Evolutionary conservation across 1,284 basidiomycete species (phyloP).

Genomic region (Marasmius sp.): DNA sequence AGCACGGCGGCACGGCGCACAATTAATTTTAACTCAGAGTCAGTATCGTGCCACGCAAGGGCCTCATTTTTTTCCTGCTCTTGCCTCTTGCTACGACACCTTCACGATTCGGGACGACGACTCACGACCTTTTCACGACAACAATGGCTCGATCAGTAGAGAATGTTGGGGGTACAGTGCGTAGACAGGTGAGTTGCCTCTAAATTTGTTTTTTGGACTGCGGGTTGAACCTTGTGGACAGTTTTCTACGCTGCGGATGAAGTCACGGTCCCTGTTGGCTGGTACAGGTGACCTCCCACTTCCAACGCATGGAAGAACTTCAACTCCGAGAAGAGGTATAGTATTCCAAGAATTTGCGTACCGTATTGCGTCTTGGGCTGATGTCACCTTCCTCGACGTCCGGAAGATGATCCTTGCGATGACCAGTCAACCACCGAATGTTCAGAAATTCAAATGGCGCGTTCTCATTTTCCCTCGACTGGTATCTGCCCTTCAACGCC

Average conservation of each 20-base stretch:
- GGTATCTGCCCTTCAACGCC: neutral
- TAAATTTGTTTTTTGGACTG: too few relatives aligned
- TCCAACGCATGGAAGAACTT: neutral
- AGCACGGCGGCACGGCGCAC: neutral
- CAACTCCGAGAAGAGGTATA: neutral
- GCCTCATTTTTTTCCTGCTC: neutral
- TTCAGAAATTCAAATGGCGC: too few relatives aligned
- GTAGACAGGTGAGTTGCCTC: too few relatives aligned
- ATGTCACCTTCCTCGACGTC: neutral
- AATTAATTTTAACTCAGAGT: neutral
- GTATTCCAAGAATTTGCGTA: too few relatives aligned
- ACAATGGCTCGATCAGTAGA: neutral
- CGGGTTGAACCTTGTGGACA: neutral
- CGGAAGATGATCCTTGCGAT: neutral
- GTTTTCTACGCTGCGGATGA: neutral
- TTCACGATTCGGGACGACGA: neutral
- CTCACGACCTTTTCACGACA: neutral
- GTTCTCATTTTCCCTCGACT: neutral
- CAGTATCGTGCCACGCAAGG: neutral
- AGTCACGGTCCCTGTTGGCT: neutral
- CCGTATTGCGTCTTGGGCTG: neutral
- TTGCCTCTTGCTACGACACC: neutral
- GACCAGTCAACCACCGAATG: neutral
- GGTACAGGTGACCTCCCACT: neutral
- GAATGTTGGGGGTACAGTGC: neutral